phyloP scores from a whole-genome alignment of 371 early-diverging fungal genomes.

The Rhizopus delemar region DNA sequence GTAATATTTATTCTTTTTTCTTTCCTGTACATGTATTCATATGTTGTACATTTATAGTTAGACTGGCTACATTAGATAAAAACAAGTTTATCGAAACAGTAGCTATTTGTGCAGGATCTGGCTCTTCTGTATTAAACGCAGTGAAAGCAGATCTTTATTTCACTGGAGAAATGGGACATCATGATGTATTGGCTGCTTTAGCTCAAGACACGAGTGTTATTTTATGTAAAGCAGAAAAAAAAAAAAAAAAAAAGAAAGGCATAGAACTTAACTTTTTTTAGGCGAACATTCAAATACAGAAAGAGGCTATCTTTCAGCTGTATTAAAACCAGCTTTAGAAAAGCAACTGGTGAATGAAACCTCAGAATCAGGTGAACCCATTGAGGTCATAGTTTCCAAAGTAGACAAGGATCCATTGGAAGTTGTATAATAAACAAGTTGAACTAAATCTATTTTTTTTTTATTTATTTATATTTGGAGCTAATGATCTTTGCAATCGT shows the following conservation, averaged over 20 bases:
- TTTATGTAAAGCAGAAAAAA: slow-evolving; percentile 61
- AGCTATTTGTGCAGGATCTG: slow-evolving; percentile 96
- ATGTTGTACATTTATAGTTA: slow-evolving; percentile 45
- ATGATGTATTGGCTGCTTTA: slow-evolving; percentile 83
- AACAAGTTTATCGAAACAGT: slow-evolving; percentile 68
- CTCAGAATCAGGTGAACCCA: slow-evolving; percentile 47
- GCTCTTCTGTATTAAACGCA: slow-evolving; percentile 60
- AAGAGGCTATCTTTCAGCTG: slow-evolving; percentile 83
- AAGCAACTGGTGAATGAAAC: slow-evolving; percentile 48
- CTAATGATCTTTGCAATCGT: slow-evolving; percentile 92
- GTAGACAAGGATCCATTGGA: slow-evolving; percentile 73
- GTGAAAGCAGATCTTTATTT: slow-evolving; percentile 74
- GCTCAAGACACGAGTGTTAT: slow-evolving; percentile 82
- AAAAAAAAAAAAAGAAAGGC: neutral
- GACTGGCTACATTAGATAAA: slow-evolving; percentile 68
- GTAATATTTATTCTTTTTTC: slow-evolving; percentile 29
- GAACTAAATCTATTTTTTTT: too few species aligned
- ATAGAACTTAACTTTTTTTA: slow-evolving; percentile 6
- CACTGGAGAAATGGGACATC: slow-evolving; percentile 96
- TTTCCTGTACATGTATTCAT: neutral
- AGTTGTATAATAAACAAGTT: slow-evolving; percentile 50
- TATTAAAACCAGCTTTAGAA: slow-evolving; percentile 69
- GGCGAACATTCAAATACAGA: slow-evolving; percentile 93
- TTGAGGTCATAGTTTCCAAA: slow-evolving; percentile 69
- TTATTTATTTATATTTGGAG: slow-evolving; percentile 60